Base-by-base conservation (phyloP, 805 yeast genomes). In the Saccharomycopsis javanensis region DNA sequence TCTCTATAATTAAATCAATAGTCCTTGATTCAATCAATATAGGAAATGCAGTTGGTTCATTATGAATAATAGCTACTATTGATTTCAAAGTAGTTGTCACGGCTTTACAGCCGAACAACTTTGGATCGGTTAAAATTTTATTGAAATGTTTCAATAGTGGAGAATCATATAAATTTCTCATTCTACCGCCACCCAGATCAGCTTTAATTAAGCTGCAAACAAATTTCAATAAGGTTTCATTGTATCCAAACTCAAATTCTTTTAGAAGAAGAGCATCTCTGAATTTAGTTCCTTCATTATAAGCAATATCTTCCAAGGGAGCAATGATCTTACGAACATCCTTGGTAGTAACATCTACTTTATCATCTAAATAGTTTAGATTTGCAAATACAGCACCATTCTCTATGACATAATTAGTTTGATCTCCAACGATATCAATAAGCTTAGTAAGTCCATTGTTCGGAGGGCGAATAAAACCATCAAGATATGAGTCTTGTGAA, bases 41-140 rank as follows among this genome's bases (percentile, higher is more conserved):
- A 1, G 86, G 77, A 65, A 78, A 91, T 3, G 96, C 88, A 0
- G 97, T 89, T 7, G 97, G 97, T 64, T 92, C 97, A 62, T 85
- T 86, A 66, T 91, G 92, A 30, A 91, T 82, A 59, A 89, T 87
- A 11, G 78, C 78, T 45, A 85, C 78, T 20, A 89, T 76, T 11
- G 84, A 78, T 60, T 81, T 84, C 37, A 91, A 67, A 0, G 87
- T 77, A 23, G 79, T 73, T 0, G 87, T 74, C 13, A 87, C 68
- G 13, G 88, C 69, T 15, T 80, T 76, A 42, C 82, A 79, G 0
- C 96, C 96, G 72, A 89, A 88, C 0, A 79, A 68, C 0, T 68
- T 61, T 1, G 86, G 80, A 63, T 87, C 73, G 13, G 67, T 64
- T 16, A 91, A 64, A 1, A 91, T 78, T 57, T 72, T 75, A 60